Evolutionary conservation across 148 eudicot species (phyloP), one percentile per base, ranked within the genome.

Genomic region (Cornus suecica): DNA sequence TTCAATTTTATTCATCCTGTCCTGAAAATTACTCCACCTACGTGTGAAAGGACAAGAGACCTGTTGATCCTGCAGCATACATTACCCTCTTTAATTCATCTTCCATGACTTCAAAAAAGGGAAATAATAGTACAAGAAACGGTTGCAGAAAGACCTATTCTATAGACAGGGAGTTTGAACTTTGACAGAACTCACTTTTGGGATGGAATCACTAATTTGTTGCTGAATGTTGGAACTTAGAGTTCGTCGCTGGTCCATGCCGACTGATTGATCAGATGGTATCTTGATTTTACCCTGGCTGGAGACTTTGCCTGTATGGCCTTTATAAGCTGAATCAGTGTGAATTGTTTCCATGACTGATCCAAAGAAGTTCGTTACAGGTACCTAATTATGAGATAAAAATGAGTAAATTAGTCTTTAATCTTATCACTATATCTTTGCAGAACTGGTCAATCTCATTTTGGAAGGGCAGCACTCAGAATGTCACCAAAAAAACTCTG

Each of bases 301-400:
- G 61, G 74, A 70, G 32, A 69, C 81, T 83, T 81, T 89, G 82
- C 79, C 79, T 69, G 92, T 82, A 80, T 86, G 83, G 54, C 89
- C 92, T 84, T 77, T 87, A 81, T 94, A 94, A 63, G 96, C 88
- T 63, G 97, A 89, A 79, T 88, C 87, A 23, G 99, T 92, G 76
- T 92, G 97, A 80, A 94, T 86, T 0, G 96, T 94, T 83, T 94
- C 94, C 99, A 94, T 94, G 74, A 94, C 99, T 28, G 97, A 94
- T 70, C 99, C 97, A 84, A 94, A 94, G 84, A 94, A 94, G 83
- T 92, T 90, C 69, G 99, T 92, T 63, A 92, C 97, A 15, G 99
- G 99, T 69, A 94, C 98, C 97, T 94, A 82, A 66, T 29, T 54
- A 60, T 56, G 65, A 24, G 63, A 74, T 3, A 22, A 22, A 20